Base-by-base conservation (phyloP, 495 filamentous ascomycete genomes). In the Oleoguttula mirabilis region DNA sequence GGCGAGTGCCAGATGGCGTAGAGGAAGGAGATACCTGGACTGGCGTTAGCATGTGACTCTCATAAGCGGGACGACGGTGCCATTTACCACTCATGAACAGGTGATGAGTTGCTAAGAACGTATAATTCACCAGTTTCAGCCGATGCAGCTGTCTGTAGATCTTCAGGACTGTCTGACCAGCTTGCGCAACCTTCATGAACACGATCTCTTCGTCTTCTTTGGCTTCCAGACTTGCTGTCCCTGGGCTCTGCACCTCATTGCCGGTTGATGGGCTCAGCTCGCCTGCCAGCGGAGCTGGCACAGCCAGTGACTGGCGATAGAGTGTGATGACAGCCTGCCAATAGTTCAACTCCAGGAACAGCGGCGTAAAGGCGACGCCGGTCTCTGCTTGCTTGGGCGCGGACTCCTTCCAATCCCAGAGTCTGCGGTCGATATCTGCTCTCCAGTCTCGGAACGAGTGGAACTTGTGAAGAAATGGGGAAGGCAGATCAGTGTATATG, bases 321-420 rank as follows among this genome's bases (percentile, higher is more conserved):
- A 96, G 73, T 84, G 93, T 83, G 49, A 96, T 92, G 40, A 95
- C 76, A n/a, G 86, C 83, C 60, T 96, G 88, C 85, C 87, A 96
- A 58, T 95, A 96, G 56, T 96, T 96, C 36, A 96, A 62, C 46
- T 94, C 84, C 4, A 95, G 66, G 49, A 95, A 88, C 36, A 92
- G 76, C 7, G 80, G 75, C 4, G 79, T 81, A 59, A 96, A 95
- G 6, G 74, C 72, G 17, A 96, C 88, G 7, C 87, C 87, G 0
- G 80, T 92, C 21, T 92, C 78, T 16, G 72, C 57, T 47, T 78
- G 80, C 2, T 67, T 76, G 1, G 88, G 88, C 2, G 86, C 80
- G 28, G 76, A 73, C 33, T 80, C 76, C 47, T 88, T 88, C 88
- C 88, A 96, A 53, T 90, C 79, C 45, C 73, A 79, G 36, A 95